Evolutionary conservation across 129 eudicot genomes (phyloP).

Genomic region (Flaveria robusta): DNA sequence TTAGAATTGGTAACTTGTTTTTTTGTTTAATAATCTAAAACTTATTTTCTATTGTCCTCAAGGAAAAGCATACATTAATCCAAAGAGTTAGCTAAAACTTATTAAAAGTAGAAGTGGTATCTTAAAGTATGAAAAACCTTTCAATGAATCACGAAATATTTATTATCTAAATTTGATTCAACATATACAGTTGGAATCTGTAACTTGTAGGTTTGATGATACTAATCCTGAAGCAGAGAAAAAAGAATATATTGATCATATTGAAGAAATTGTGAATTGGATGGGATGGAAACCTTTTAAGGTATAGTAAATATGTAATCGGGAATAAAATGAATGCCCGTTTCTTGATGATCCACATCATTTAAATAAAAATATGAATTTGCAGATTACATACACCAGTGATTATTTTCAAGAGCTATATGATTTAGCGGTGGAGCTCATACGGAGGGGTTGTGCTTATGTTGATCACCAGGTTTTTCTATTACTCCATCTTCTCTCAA

Average conservation of each 20-base stretch:
- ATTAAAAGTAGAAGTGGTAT: neutral
- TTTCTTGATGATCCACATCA: neutral
- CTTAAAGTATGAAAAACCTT: neutral
- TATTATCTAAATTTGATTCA: neutral
- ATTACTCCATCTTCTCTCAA: neutral
- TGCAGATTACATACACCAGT: slow-evolving; percentile 94
- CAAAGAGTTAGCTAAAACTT: neutral
- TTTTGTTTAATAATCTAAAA: neutral
- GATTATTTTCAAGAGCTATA: slow-evolving; percentile 87
- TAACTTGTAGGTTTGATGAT: slow-evolving; percentile 75
- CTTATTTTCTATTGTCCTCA: neutral
- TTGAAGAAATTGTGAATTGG: slow-evolving; percentile 90
- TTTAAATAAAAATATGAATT: slow-evolving; percentile 15
- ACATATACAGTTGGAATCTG: neutral
- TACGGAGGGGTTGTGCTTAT: slow-evolving; percentile 84
- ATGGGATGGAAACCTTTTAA: slow-evolving; percentile 98
- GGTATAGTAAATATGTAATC: slow-evolving; percentile 40
- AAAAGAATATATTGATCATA: slow-evolving; percentile 95
- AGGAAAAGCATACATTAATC: neutral
- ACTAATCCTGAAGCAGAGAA: slow-evolving; percentile 99
- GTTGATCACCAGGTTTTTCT: slow-evolving; percentile 91
- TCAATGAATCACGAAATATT: neutral
- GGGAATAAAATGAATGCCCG: neutral
- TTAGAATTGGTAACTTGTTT: slow-evolving; percentile 10
- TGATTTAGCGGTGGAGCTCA: slow-evolving; percentile 90